phyloP scores from a whole-genome alignment of 2,329 filamentous ascomycete genomes.

The Trichoderma sp. region DNA sequence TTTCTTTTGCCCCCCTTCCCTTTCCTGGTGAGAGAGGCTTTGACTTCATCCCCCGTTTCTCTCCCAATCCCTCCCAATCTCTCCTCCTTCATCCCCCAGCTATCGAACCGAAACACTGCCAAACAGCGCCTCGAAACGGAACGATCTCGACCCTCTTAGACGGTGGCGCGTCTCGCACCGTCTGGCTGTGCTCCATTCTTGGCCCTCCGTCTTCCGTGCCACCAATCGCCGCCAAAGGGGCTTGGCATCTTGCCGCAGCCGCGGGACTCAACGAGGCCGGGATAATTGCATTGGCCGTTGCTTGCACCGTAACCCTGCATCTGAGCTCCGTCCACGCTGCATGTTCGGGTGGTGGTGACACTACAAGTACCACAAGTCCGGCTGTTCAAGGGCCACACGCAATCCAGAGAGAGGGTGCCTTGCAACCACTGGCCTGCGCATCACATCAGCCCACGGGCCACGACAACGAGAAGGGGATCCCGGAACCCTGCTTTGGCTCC shows the following conservation, averaged over 20 bases:
- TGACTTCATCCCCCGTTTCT: neutral
- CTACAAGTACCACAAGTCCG: neutral
- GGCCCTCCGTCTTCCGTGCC: conserved; percentile 1
- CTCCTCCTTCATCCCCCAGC: neutral
- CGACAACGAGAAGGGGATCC: neutral
- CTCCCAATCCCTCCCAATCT: neutral
- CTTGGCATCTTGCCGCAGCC: conserved; percentile 14
- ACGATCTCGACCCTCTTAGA: neutral
- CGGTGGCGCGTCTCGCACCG: neutral
- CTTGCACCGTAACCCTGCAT: neutral
- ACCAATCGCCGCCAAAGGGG: conserved; percentile 5
- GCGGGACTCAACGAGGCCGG: conserved; percentile 9
- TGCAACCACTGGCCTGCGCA: conserved; percentile 9
- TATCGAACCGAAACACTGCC: neutral
- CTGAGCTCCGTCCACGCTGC: conserved; percentile 2
- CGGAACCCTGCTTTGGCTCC: neutral
- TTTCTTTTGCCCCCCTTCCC: conserved; percentile 9
- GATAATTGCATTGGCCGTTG: neutral
- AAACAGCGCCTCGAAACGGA: neutral
- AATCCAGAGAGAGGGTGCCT: neutral
- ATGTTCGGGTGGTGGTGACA: neutral
- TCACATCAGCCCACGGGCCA: conserved; percentile 11
- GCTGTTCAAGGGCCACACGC: neutral
- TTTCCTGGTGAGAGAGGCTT: neutral
- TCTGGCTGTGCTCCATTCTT: conserved; percentile 2